Evolutionary conservation across 2,329 filamentous ascomycete species (phyloP), one percentile per base, ranked within the genome.

Genomic region (Aplosporella prunicola): DNA sequence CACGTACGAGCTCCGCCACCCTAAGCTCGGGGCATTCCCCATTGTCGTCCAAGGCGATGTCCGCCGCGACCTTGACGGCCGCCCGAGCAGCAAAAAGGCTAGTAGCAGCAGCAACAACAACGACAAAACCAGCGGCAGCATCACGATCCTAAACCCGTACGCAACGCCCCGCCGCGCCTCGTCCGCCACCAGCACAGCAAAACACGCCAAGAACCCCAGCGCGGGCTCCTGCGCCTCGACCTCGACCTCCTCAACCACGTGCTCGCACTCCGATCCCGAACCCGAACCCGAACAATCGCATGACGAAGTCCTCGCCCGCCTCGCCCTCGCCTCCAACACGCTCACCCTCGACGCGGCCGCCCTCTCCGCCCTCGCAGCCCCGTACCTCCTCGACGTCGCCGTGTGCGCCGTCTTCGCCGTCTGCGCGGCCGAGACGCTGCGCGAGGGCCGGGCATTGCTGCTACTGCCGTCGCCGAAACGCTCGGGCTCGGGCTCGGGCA

Each of bases 341-440:
- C 55, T 66, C 11, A 57, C 57, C 2, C 48, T 69, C n/a, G 66
- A 70, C 39, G 50, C 64, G 5, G 62, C 61, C 2, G 61, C 61
- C 1, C 45, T 69, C 3, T 23, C 26, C 5, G 33, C 32, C 5
- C 24, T 37, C 4, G 33, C 33, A 9, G 14, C 37, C 5, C 53
- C 58, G 4, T 66, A 66, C 47, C 53, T 68, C 28, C 52, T 67
- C 34, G 67, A 69, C 43, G 64, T 66, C 1, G 57, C 58, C 1
- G 52, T 64, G 5, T 54, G 53, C 3, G 56, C 64, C 0, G 48
- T 69, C 9, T 48, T 69, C 20, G 60, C 63, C 11, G 61, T 67
- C 26, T 64, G 64, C 1, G 57, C 67, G 1, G 60, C 64, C 9
- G 66, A 69, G 50, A 57, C 59, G 11, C 55, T 58, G 1, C 49